Percentiles rank a stretch among this genome's conserved stretches.
These are phyloP conservation scores for Mucor indicus DNA, from an alignment of 371 early-diverging fungal species.

Conservation along the genomic window DNA sequence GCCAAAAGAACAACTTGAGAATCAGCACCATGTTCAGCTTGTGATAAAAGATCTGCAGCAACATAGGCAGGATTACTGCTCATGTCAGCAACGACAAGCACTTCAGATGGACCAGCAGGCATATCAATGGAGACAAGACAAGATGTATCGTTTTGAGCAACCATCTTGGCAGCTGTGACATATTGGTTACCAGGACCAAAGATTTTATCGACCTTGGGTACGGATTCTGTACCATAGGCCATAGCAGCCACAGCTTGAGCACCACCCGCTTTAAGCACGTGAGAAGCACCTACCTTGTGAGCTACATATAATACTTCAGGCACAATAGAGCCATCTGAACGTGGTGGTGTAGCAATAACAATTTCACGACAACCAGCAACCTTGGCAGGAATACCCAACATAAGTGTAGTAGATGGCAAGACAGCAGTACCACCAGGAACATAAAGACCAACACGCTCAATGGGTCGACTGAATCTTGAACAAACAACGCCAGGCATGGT, in stretches of 20 bases:
- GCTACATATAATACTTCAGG: constrained; percentile 98
- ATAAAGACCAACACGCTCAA: constrained; percentile 95
- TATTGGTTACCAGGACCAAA: constrained; percentile 99
- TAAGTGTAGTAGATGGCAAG: constrained; percentile 91
- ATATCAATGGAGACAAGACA: constrained; percentile 96
- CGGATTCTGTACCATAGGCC: constrained; percentile 94
- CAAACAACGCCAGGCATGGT: constrained; percentile 97
- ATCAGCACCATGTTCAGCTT: constrained; percentile 97
- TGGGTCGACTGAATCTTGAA: constrained; percentile 88
- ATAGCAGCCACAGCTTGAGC: constrained; percentile 98
- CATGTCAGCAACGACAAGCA: constrained; percentile 92
- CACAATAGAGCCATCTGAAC: constrained; percentile 84
- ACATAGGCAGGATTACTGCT: constrained; percentile 86
- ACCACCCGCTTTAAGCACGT: constrained; percentile 92
- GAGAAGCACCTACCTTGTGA: constrained; percentile 91
- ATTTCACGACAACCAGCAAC: constrained; percentile 96
- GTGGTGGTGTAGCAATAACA: constrained; percentile 95
- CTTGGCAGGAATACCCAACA: constrained; percentile 96
- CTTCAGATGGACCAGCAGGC: constrained; percentile 98
- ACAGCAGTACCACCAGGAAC: constrained; percentile 98
- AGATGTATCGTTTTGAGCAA: constrained; percentile 87
- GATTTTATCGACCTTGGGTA: constrained; percentile 98
- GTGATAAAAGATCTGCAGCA: constrained; percentile 92
- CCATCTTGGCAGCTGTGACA: constrained; percentile 98
- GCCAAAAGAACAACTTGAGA: constrained; percentile 94